Evolutionary conservation across 805 yeast species (phyloP).

Genomic region (Saturnispora kantuleensis): DNA sequence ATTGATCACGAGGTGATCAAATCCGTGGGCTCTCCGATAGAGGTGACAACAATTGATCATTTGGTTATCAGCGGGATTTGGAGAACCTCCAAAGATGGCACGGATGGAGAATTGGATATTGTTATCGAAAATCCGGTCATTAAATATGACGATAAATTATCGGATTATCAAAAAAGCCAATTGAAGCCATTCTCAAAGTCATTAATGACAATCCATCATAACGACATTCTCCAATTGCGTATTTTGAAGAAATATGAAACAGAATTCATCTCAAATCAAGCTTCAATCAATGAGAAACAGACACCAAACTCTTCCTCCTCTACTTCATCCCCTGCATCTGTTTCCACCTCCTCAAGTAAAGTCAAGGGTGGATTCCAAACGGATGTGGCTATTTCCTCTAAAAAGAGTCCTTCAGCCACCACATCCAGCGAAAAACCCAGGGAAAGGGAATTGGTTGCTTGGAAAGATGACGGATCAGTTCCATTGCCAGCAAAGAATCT

Average conservation of each 20-base stretch:
- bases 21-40: slow-evolving; percentile 48
- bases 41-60: slow-evolving; percentile 41
- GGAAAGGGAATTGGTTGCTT: slow-evolving; percentile 70
- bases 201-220: slow-evolving; percentile 8
- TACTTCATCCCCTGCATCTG: not conserved
- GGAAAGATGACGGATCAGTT: slow-evolving; percentile 61
- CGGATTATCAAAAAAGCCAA: slow-evolving; percentile 19
- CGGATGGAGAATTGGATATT: slow-evolving; percentile 40
- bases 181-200: slow-evolving; percentile 9
- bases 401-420: not conserved
- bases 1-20: slow-evolving; percentile 44
- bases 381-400: slow-evolving; percentile 66
- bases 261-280: no score
- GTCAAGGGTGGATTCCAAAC: slow-evolving; percentile 48
- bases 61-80: slow-evolving; percentile 49
- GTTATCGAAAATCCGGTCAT: slow-evolving; percentile 44
- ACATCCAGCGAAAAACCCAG: no score
- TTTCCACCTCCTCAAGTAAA: slow-evolving; percentile 1
- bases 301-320: no score
- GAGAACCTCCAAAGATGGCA: slow-evolving; percentile 33
- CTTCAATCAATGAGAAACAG: no score
- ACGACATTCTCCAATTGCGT: slow-evolving; percentile 5
- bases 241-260: no score
- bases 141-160: slow-evolving; percentile 26
- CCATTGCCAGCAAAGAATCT: slow-evolving; percentile 26